Evolutionary conservation across 225 moss, liverwort and hornwort genomes (phyloP).

Genomic region (Marchantia paleacea): DNA sequence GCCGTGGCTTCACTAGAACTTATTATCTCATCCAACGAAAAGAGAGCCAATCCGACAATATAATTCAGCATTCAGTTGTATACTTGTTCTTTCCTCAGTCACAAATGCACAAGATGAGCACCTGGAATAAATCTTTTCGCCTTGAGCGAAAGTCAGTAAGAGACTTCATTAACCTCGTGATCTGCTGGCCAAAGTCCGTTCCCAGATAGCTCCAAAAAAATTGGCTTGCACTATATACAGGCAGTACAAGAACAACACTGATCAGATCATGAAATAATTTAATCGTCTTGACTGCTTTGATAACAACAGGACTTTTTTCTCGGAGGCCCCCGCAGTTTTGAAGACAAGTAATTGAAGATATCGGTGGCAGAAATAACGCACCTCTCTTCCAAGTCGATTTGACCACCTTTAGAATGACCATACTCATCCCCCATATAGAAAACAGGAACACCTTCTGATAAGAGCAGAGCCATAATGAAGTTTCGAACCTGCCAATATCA

Average conservation of each 20-base stretch:
- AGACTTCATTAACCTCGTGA: conserved; percentile 31
- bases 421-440: conserved; percentile 96
- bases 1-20: too few relatives aligned
- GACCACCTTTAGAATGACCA: conserved; percentile 79
- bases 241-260: background rate
- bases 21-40: too few relatives aligned
- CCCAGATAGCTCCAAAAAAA: conserved; percentile 43
- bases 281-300: background rate
- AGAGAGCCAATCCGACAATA: too few relatives aligned
- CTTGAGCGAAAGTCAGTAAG: conserved; percentile 30
- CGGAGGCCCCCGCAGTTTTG: too few relatives aligned
- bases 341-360: background rate
- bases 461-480: conserved; percentile 62
- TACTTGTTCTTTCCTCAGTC: background rate
- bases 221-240: conserved; percentile 25
- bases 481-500: conserved; percentile 66
- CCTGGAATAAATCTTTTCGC: conserved; percentile 42
- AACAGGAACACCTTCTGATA: conserved; percentile 86
- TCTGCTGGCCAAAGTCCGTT: conserved; percentile 40
- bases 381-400: conserved; percentile 58
- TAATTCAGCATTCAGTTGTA: too few relatives aligned
- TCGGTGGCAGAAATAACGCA: conserved; percentile 13
- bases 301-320: background rate
- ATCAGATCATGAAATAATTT: background rate
- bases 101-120: background rate